These are phyloP conservation scores for Penicillium sp. DNA, from an alignment of 2,329 filamentous ascomycete genomes.

Conservation along the genomic window DNA sequence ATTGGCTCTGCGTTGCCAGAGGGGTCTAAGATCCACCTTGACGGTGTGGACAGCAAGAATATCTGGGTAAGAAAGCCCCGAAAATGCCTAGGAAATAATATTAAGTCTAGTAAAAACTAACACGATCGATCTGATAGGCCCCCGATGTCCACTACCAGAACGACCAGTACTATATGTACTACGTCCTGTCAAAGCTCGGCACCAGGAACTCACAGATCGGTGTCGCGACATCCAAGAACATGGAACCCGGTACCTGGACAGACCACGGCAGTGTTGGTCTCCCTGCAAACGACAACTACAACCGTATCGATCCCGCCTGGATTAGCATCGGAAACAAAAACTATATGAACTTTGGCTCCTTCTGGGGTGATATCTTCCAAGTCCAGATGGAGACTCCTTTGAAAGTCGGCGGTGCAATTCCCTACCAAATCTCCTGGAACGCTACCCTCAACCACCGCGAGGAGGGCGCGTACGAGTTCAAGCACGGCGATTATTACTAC, in stretches of 20 bases:
- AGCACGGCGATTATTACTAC: conserved; percentile 59
- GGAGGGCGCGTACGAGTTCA: conserved; percentile 58
- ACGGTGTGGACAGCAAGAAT: conserved; percentile 40
- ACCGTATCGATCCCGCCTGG: conserved; percentile 61
- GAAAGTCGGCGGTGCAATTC: conserved; percentile 28
- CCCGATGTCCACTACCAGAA: conserved; percentile 61
- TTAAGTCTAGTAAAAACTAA: neutral
- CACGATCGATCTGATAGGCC: conserved; percentile 47
- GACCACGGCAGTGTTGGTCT: conserved; percentile 37
- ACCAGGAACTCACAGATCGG: conserved; percentile 62
- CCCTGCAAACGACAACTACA: conserved; percentile 48
- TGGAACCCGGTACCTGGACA: conserved; percentile 40
- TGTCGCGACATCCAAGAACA: conserved; percentile 49
- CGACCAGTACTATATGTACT: conserved; percentile 63
- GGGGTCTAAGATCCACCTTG: conserved; percentile 45
- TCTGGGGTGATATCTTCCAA: conserved; percentile 66
- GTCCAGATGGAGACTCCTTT: conserved; percentile 46
- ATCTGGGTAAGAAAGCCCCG: conserved; percentile 45
- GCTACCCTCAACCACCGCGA: conserved; percentile 52
- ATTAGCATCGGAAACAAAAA: conserved; percentile 44
- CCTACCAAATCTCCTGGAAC: conserved; percentile 56
- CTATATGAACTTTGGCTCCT: conserved; percentile 65
- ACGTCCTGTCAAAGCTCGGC: conserved; percentile 61
- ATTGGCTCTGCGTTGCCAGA: conserved; percentile 46
- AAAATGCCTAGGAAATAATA: neutral